Base-by-base conservation (phyloP, 2,329 filamentous ascomycete genomes). In the Gaeumannomyces sp. region DNA sequence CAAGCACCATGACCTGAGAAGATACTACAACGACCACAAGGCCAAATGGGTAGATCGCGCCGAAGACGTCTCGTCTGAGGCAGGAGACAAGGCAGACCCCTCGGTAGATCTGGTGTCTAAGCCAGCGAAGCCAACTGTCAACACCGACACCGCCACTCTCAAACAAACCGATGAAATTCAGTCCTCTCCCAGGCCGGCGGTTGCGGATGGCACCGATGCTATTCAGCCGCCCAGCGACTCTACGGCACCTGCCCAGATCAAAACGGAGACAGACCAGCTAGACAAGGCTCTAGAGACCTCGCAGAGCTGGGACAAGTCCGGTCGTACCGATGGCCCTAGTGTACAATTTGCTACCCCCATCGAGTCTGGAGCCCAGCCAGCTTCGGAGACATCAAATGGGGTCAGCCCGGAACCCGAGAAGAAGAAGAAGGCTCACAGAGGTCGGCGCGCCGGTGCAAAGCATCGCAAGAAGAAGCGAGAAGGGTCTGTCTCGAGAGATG, bases 401-500 rank as follows among this genome's bases (percentile, higher is more conserved):
- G 60, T n/a, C 7, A 56, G 38, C 16, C 35, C 60, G 5, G 60
- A 61, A 14, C 60, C 60, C 7, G 81, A 83, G 22, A 79, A 79
- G 57, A 88, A 87, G 71, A 89, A 86, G 72, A 91, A 89, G 73
- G 82, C 85, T 0, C 88, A 90, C 64, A 82, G 90, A 64, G 90
- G 90, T 4, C 83, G 85, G n/a, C 84, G 90, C 61, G 90, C 89
- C 28, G 90, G 90, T 2, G 83, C 85, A 25, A 88, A 89, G 73
- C 87, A 89, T 67, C 85, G 85, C 66, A 88, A 85, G 68, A 79
- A 79, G 59, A 83, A 85, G 67, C 75, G 81, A 25, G 80, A 87
- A 19, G 76, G 77, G 2, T 83, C 83, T 0, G 77, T 79, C 62
- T 81, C 80, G 3, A 77, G 80, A 22, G 81, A 79, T 14, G 84